Conservation (phyloP, 768 basidiomycete species). For the Phaffia tasmanica region DNA sequence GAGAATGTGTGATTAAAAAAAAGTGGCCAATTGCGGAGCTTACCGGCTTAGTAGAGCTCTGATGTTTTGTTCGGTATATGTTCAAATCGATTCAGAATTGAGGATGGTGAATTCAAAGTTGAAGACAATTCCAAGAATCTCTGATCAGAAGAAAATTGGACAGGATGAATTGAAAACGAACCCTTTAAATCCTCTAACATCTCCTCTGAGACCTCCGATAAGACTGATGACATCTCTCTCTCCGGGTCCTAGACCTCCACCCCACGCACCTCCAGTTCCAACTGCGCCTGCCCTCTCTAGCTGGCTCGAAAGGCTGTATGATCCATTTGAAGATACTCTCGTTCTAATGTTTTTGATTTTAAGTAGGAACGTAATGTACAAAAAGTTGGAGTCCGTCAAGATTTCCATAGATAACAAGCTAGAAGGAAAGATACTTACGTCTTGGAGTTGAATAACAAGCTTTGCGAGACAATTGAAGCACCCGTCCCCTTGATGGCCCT, state of each 20-base stretch:
- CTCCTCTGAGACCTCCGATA: slow-evolving; percentile 11
- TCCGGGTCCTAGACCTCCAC: neutral
- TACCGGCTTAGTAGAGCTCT: too few species aligned
- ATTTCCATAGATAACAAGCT: too few species aligned
- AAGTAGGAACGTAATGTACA: neutral
- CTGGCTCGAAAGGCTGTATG: neutral
- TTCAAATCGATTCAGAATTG: too few species aligned
- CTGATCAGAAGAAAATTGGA: too few species aligned
- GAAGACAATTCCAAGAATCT: too few species aligned
- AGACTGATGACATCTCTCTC: neutral
- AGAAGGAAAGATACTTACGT: neutral
- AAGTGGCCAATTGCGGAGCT: too few species aligned
- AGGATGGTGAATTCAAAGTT: too few species aligned
- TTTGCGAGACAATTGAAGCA: neutral
- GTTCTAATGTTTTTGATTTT: neutral
- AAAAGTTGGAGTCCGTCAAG: neutral
- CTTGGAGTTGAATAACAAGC: neutral
- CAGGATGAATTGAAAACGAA: neutral
- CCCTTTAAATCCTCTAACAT: slow-evolving; percentile 5
- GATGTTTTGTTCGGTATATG: too few species aligned
- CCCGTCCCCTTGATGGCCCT: neutral
- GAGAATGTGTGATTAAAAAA: too few species aligned
- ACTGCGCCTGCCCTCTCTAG: slow-evolving; percentile 11
- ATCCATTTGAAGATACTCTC: neutral
- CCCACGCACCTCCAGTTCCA: slow-evolving; percentile 7